Percentiles rank a stretch among this genome's conserved stretches.
Conservation (phyloP, 2,329 filamentous ascomycete genomes). For the Trichoderma pleuroti region DNA sequence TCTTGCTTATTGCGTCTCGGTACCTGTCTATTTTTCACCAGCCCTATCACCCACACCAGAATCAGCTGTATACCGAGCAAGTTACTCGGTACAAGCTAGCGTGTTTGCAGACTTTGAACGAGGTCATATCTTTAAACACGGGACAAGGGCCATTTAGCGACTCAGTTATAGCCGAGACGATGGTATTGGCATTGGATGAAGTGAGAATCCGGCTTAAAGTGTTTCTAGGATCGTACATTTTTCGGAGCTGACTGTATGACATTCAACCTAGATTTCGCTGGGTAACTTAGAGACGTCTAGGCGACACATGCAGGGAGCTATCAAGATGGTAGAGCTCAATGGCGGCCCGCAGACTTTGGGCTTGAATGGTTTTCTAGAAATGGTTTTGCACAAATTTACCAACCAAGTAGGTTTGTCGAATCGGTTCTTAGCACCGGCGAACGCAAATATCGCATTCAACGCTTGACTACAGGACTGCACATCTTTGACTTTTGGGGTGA, state of each 20-base stretch:
- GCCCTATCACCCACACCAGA: background rate
- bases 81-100: background rate
- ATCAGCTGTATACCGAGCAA: background rate
- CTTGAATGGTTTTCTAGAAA: background rate
- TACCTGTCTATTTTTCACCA: background rate
- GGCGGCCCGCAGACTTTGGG: background rate
- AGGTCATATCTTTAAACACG: background rate
- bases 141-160: background rate
- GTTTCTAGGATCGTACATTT: background rate
- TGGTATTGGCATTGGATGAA: background rate
- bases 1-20: background rate
- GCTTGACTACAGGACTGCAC: background rate
- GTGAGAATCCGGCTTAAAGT: background rate
- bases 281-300: background rate
- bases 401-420: background rate
- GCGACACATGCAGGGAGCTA: background rate
- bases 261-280: background rate
- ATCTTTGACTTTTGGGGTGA: background rate
- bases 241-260: background rate
- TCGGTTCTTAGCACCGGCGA: background rate
- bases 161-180: background rate
- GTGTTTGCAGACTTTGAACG: background rate
- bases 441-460: background rate
- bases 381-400: background rate
- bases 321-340: background rate